Evolutionary conservation across 192 early-diverging fungal genomes (phyloP).

Genomic region (Paraglomus occultum): DNA sequence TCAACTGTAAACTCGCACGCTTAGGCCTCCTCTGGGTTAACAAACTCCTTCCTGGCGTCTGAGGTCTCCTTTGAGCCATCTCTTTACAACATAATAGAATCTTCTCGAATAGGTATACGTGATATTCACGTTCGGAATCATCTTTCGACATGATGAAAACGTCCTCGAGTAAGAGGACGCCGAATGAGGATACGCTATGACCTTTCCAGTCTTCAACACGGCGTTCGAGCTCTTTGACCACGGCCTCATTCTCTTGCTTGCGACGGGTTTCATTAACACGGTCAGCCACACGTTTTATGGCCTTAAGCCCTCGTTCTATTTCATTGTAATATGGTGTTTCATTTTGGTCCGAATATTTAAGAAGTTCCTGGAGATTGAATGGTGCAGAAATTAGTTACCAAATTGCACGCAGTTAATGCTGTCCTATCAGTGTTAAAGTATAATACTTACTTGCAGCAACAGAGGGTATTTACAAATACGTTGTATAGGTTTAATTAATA

Average conservation of each 20-base stretch:
- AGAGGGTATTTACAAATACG: conserved; percentile 98
- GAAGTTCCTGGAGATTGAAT: conserved; percentile 11
- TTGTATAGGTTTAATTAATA: conserved; percentile 97
- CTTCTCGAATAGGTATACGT: conserved; percentile 92
- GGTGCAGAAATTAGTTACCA: background rate
- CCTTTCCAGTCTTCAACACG: conserved; percentile 94
- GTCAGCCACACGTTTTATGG: conserved; percentile 84
- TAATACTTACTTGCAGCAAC: conserved; percentile 63
- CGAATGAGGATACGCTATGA: conserved; percentile 71
- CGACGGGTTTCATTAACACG: conserved; percentile 90
- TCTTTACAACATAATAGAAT: conserved; percentile 95
- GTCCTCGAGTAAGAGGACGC: conserved; percentile 81
- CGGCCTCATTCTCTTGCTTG: conserved; percentile 80
- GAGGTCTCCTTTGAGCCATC: conserved; percentile 42
- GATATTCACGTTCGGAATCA: conserved; percentile 75
- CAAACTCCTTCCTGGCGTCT: conserved; percentile 36
- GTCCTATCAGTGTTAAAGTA: background rate
- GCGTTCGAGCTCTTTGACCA: conserved; percentile 75
- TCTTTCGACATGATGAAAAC: conserved; percentile 80
- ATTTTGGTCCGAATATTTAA: conserved; percentile 31
- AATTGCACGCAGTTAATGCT: background rate
- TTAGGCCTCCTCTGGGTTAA: conserved; percentile 60
- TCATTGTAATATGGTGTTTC: conserved; percentile 58
- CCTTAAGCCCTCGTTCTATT: conserved; percentile 67
- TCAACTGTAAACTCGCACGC: conserved; percentile 66